Conservation (phyloP, 2,329 filamentous ascomycete species). For the Botrytis medusae region DNA sequence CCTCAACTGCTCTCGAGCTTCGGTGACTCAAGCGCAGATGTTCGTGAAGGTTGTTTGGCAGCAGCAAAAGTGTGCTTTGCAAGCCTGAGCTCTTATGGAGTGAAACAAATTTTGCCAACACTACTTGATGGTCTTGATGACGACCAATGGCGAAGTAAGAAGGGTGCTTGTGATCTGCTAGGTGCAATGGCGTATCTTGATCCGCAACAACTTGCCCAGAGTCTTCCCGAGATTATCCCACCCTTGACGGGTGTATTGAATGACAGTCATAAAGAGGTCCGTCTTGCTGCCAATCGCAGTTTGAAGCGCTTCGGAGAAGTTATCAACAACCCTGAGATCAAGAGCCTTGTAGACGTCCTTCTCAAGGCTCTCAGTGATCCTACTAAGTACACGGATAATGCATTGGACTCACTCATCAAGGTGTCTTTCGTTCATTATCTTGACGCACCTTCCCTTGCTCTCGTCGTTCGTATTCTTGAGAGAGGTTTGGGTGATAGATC, state of each 20-base stretch:
- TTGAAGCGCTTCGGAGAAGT: constrained; percentile 98
- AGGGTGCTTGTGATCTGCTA: constrained; percentile 92
- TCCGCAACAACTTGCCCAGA: constrained; percentile 88
- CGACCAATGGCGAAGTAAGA: constrained; percentile 96
- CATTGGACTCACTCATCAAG: constrained; percentile 90
- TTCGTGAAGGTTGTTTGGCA: constrained; percentile 88
- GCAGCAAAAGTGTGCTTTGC: constrained; percentile 94
- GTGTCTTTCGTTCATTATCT: constrained; percentile 98
- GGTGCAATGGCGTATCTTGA: constrained; percentile 99
- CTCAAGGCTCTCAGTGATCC: constrained; percentile 96
- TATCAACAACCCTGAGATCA: constrained; percentile 96
- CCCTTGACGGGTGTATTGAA: constrained; percentile 91
- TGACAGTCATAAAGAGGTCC: constrained; percentile 97
- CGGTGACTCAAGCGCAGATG: constrained; percentile 82
- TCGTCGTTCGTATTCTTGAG: constrained; percentile 93
- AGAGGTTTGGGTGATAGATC: constrained; percentile 89
- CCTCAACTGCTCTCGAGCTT: constrained; percentile 87
- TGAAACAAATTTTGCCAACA: constrained; percentile 90
- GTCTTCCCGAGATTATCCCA: constrained; percentile 93
- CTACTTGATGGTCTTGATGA: constrained; percentile 91
- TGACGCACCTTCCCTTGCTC: constrained; percentile 91
- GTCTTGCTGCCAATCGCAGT: constrained; percentile 87
- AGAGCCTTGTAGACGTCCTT: constrained; percentile 84
- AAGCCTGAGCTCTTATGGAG: constrained; percentile 89
- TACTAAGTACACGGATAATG: constrained; percentile 94